Conservation (phyloP, 1,284 basidiomycete genomes). For the Trichosporon ovoides region DNA sequence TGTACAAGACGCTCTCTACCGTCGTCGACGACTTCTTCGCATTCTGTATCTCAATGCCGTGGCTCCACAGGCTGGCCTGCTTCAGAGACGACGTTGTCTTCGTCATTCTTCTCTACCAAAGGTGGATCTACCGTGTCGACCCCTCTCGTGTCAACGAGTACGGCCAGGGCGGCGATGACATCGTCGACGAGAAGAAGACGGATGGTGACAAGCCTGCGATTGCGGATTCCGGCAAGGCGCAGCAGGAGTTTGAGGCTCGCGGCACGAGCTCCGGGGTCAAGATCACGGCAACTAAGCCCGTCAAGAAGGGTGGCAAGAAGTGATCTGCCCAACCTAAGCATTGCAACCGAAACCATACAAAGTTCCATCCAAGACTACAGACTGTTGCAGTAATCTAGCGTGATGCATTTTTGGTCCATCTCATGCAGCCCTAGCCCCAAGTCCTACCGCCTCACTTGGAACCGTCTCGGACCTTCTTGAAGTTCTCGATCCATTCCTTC, state of each 20-base stretch:
- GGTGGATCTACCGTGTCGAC: conserved; percentile 94
- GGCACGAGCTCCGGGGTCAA: background rate
- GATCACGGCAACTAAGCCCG: background rate
- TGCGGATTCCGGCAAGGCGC: conserved; percentile 20
- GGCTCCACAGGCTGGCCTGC: conserved; percentile 62
- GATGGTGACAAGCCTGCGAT: conserved; percentile 9
- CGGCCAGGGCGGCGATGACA: conserved; percentile 62
- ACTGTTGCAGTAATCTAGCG: too few species aligned
- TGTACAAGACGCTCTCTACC: conserved; percentile 70
- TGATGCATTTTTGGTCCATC: background rate
- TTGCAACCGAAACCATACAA: background rate
- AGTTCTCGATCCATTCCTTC: conserved; percentile 81
- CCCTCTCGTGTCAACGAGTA: conserved; percentile 92
- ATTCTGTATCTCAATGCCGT: conserved; percentile 86
- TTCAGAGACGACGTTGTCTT: conserved; percentile 85
- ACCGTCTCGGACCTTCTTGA: conserved; percentile 56
- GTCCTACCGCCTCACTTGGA: conserved; percentile 56
- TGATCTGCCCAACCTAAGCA: background rate
- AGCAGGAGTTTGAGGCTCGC: conserved; percentile 15
- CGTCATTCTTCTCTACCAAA: conserved; percentile 53
- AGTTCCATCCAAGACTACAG: too few species aligned
- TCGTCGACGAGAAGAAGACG: conserved; percentile 28
- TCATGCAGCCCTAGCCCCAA: conserved; percentile 67
- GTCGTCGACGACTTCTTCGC: conserved; percentile 79
- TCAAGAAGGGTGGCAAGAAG: conserved; percentile 3